These are phyloP conservation scores for Phlyctochytrium planicorne DNA, from an alignment of 192 early-diverging fungal genomes.

Conservation along the genomic window DNA sequence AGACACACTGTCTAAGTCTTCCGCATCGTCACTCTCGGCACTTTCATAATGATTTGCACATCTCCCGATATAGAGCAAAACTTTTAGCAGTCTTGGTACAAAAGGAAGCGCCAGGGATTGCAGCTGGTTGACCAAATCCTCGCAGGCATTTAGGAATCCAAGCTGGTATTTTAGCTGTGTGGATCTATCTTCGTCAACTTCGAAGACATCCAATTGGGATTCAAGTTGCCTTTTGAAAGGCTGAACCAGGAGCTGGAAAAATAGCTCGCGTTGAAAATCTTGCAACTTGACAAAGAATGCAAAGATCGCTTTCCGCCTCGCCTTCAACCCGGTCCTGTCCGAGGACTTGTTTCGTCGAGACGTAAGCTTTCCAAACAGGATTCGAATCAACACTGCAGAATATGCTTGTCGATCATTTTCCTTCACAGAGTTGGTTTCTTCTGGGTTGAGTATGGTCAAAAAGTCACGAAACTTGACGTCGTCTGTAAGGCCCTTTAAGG, in stretches of 20 bases:
- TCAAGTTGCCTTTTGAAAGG: slow-evolving; percentile 55
- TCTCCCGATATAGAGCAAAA: slow-evolving; percentile 73
- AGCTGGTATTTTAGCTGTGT: slow-evolving; percentile 60
- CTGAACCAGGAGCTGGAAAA: slow-evolving; percentile 80
- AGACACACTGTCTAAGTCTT: slow-evolving; percentile 5
- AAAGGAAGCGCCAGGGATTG: slow-evolving; percentile 70
- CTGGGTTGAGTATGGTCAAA: slow-evolving; percentile 73
- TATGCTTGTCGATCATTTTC: slow-evolving; percentile 65
- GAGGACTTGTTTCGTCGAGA: slow-evolving; percentile 72
- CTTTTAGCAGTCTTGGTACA: slow-evolving; percentile 68
- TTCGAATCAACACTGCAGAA: slow-evolving; percentile 73
- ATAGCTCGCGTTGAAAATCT: slow-evolving; percentile 61
- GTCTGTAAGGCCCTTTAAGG: slow-evolving; percentile 73
- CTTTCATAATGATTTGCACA: slow-evolving; percentile 57
- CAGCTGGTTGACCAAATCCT: slow-evolving; percentile 84
- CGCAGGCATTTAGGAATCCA: slow-evolving; percentile 76
- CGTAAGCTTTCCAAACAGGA: slow-evolving; percentile 91
- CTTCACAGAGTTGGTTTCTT: slow-evolving; percentile 54
- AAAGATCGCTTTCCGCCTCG: slow-evolving; percentile 80
- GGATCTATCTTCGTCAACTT: not conserved
- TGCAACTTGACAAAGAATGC: slow-evolving; percentile 72
- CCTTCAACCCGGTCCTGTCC: slow-evolving; percentile 63
- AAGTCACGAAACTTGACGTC: slow-evolving; percentile 92
- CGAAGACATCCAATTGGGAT: slow-evolving; percentile 8
- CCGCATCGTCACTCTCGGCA: slow-evolving; percentile 17